Percentiles rank a stretch among this genome's conserved stretches.
phyloP scores from a whole-genome alignment of 768 basidiomycete species.

The Hericium coralloides region DNA sequence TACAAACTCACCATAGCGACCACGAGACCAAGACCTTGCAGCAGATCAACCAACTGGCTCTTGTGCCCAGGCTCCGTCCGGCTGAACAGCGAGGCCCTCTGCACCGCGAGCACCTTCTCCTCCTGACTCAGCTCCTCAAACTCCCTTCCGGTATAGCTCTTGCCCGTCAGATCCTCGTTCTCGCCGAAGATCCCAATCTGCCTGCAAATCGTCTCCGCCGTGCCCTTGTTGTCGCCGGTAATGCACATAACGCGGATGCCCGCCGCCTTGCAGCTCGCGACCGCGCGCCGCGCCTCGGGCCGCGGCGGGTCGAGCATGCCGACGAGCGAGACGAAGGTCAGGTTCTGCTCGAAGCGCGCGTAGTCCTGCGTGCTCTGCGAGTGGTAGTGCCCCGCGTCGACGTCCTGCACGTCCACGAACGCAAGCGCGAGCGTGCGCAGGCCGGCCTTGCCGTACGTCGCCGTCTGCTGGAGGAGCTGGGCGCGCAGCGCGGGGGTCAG shows the following conservation, averaged over 20 bases:
- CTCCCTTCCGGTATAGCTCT: conserved; percentile 93
- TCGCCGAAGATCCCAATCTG: conserved; percentile 90
- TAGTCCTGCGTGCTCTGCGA: conserved; percentile 77
- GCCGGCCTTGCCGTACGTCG: conserved; percentile 70
- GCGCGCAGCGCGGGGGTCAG: conserved; percentile 55
- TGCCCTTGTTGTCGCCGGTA: conserved; percentile 96
- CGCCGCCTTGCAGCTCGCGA: conserved; percentile 85
- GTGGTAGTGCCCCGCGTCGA: conserved; percentile 73
- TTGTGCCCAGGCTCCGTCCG: conserved; percentile 96
- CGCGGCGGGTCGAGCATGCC: conserved; percentile 98
- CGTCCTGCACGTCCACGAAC: conserved; percentile 69
- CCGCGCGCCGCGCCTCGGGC: conserved; percentile 80
- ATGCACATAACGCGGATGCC: conserved; percentile 96
- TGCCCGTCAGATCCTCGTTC: conserved; percentile 84
- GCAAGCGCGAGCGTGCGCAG: conserved; percentile 90
- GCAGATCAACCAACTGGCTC: conserved; percentile 85
- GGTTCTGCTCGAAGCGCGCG: conserved; percentile 79
- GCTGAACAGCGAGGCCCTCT: conserved; percentile 82
- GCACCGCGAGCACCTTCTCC: conserved; percentile 81
- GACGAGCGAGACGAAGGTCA: conserved; percentile 92
- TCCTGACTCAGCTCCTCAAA: conserved; percentile 72
- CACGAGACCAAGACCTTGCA: conserved; percentile 86
- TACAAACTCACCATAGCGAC: conserved; percentile 76
- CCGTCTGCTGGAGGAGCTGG: conserved; percentile 53
- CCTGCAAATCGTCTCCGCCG: conserved; percentile 94